Evolutionary conservation across 352 stramenopile genomes (phyloP), one percentile per base, ranked within the genome.

Genomic region (Blastocystis hominis): DNA sequence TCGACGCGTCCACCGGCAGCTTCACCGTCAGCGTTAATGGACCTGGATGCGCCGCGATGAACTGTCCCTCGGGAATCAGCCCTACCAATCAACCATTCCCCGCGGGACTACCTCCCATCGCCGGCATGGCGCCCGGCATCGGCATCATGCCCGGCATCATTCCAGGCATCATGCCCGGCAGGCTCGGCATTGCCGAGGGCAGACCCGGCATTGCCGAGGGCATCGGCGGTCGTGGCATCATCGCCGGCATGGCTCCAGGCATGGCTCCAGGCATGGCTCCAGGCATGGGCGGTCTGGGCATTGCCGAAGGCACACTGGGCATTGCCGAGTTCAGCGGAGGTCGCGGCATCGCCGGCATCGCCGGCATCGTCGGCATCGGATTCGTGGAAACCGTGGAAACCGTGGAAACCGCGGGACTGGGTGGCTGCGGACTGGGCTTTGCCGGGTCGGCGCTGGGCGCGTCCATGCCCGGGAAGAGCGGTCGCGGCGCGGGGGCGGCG

Each of bases 1-100:
- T 95, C 15, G 95, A 91, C 0, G 92, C 88, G 44, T 98, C 94
- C 63, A 94, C 91, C 9, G 95, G 94, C 46, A 97, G 90, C 54
- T 92, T 93, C 62, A 96, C 89, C 53, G 89, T 53, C 63, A 96
- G 88, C 44, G 62, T 88, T 34, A 90, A 24, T 17, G 89, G 70
- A 70, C 70, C 70, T 4, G 70, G 70, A 36, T 80, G 70, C 36
- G 55, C n/a, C 24, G 76, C 76, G 13, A 75, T 44, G 15, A 75
- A 75, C 47, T 80, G 68, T 20, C 10, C 13, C 42, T 54, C 59
- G 30, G 76, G 68, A 6, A 80, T 20, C 24, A 42, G 6, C 15
- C 4, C 70, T 61, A 80, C 6, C 5, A 5, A 76, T 61, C 20
- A 78, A 55, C 53, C 13, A 72, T 72, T 13, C 13, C 24, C 20